Evolutionary conservation across 169 alveolate species (phyloP).

Genomic region (Eimeria necatrix): DNA sequence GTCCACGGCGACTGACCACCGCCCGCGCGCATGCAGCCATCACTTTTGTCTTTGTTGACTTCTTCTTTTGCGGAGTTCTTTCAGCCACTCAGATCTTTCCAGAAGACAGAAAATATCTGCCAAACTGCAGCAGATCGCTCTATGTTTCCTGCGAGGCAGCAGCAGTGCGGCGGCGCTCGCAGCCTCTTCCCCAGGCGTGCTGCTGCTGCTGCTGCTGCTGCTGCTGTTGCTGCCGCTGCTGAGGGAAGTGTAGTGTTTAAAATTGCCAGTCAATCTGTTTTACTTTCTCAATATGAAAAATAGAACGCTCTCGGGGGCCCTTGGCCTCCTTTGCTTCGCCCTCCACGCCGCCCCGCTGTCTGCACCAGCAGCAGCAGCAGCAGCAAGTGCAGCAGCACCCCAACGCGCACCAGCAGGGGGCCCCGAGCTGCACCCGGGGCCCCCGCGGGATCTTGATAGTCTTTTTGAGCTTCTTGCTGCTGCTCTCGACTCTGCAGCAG

Average conservation of each 20-base stretch:
- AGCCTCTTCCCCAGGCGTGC: too few species aligned
- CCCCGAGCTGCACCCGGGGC: constrained; percentile 59
- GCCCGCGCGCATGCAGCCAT: too few species aligned
- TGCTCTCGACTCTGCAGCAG: neutral
- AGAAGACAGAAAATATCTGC: too few species aligned
- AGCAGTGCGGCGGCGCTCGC: too few species aligned
- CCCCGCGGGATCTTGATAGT: neutral
- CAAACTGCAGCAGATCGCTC: too few species aligned
- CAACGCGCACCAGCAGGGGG: constrained; percentile 40
- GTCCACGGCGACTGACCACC: too few species aligned
- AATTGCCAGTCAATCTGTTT: neutral
- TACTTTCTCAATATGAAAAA: too few species aligned
- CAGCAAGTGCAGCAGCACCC: constrained; percentile 17
- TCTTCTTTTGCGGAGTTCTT: too few species aligned
- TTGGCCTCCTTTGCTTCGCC: neutral
- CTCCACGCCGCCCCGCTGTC: constrained; percentile 8
- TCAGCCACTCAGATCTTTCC: too few species aligned
- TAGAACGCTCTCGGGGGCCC: too few species aligned
- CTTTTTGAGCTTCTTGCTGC: neutral
- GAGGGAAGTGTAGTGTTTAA: constrained; percentile 18
- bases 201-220: constrained; percentile 41
- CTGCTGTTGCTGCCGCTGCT: constrained; percentile 25
- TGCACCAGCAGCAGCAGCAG: constrained; percentile 31
- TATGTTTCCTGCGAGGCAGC: too few species aligned
- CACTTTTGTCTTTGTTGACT: too few species aligned